Evolutionary conservation across 2,329 filamentous ascomycete species (phyloP).

Genomic region (Ophiobolus disseminans): DNA sequence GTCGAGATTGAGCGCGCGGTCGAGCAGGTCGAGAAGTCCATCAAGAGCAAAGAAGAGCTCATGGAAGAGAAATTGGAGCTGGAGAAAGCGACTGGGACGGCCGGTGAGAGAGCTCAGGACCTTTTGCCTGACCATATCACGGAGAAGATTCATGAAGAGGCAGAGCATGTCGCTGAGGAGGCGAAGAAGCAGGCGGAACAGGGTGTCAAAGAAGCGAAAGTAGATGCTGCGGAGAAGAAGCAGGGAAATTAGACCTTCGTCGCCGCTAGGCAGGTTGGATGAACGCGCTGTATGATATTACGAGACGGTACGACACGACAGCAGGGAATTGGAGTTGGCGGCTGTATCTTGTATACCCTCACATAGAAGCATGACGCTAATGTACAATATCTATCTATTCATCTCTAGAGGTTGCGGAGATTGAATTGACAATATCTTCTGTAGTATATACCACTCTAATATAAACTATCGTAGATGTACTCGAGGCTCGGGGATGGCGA

Average conservation of each 20-base stretch:
- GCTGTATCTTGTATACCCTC: not conserved
- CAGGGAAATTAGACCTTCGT: not conserved
- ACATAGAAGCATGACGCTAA: slow-evolving; percentile 5
- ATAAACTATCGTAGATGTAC: no score
- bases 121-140: slow-evolving; percentile 36
- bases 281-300: slow-evolving; percentile 3
- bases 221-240: not conserved
- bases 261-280: not conserved
- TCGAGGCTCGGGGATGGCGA: no score
- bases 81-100: slow-evolving; percentile 37
- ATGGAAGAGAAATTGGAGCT: slow-evolving; percentile 48
- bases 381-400: not conserved
- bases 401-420: no score
- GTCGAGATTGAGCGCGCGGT: slow-evolving; percentile 62
- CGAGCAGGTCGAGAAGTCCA: slow-evolving; percentile 56
- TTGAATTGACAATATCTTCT: no score
- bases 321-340: not conserved
- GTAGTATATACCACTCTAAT: no score
- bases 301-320: not conserved
- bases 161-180: slow-evolving; percentile 30
- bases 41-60: slow-evolving; percentile 50
- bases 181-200: slow-evolving; percentile 13
- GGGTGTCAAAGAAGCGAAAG: slow-evolving; percentile 12
- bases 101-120: slow-evolving; percentile 38
- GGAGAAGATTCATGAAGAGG: slow-evolving; percentile 32